Conservation (phyloP, 2,329 filamentous ascomycete species). For the Scedosporium minutisporum region DNA sequence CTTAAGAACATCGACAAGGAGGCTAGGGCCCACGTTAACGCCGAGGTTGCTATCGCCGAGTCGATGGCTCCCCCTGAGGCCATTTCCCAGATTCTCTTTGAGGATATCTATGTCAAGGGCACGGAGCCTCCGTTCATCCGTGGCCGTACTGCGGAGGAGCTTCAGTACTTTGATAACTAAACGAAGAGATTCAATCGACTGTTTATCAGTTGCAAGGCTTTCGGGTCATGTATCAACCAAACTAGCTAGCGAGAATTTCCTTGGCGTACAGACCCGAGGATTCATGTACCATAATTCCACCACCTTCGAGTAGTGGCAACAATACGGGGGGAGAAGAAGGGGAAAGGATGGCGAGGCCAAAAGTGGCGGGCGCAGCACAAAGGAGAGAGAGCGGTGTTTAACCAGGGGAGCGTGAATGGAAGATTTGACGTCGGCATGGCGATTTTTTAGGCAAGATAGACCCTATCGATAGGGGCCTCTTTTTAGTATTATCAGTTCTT, state of each 20-base stretch:
- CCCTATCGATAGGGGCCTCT: too few relatives aligned
- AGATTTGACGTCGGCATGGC: too few relatives aligned
- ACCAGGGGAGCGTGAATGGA: too few relatives aligned
- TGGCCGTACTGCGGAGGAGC: conserved; percentile 84
- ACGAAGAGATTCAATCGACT: background rate
- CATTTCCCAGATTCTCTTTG: conserved; percentile 75
- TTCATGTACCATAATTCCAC: conserved; percentile 1
- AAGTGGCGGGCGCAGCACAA: too few relatives aligned
- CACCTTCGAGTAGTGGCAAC: background rate
- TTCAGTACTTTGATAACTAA: conserved; percentile 68
- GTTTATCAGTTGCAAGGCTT: background rate
- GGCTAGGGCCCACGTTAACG: conserved; percentile 73
- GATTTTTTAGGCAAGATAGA: too few relatives aligned
- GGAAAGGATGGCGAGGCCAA: background rate
- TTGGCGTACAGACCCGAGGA: background rate
- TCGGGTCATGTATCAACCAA: background rate
- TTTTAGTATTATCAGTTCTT: too few relatives aligned
- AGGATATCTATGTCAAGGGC: conserved; percentile 91
- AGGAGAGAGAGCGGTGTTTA: too few relatives aligned
- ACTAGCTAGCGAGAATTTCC: background rate
- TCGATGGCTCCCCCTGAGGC: conserved; percentile 72
- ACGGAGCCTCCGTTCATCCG: conserved; percentile 82
- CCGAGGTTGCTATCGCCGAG: conserved; percentile 85
- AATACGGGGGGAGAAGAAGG: background rate
- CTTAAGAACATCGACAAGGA: conserved; percentile 95